Evolutionary conservation across 148 eudicot genomes (phyloP), one percentile per base, ranked within the genome.

Genomic region (Chenopodium album): DNA sequence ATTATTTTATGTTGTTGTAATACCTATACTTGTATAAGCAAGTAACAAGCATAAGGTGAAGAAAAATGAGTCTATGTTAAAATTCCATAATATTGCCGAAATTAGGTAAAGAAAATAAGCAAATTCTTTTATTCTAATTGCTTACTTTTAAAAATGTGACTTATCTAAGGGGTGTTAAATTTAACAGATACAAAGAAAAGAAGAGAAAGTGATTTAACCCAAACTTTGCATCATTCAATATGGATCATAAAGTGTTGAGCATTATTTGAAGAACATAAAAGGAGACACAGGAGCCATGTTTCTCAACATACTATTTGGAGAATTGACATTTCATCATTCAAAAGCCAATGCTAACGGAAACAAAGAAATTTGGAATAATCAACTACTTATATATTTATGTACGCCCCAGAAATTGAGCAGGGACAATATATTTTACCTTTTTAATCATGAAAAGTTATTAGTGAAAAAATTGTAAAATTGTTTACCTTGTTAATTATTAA

Each of bases 371-470:
- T 28, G 67, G 9, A 26, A n/a, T 29, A 29, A 46, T 9, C 44
- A 41, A 41, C 7, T 6, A 41, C 44, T 41, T 41, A 41, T 6
- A 41, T 41, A 41, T 41, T 41, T 41, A 6, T 41, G 44, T 41
- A 41, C 6, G 44, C 7, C 44, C 44, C 44, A 41, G 44, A 41
- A 4, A 41, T 41, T 5, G 44, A 41, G 44, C 44, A 6, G 44
- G 44, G 44, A 6, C 44, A 41, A 41, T 41, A 41, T 0, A 10
- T 9, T 68, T 68, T 3, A 66, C 46, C 73, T 67, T 67, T 44
- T 56, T 4, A 68, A 78, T 78, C 64, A 78, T 68, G 75, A 78
- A 78, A 78, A 78, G 75, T 68, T 48, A 19, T 16, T 41, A 48
- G 74, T 68, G 41, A 78, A 78, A 78, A 41, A 5, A 5, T 41